phyloP scores from a whole-genome alignment of 2,329 filamentous ascomycete species.

The Pyrenochaeta sp. region DNA sequence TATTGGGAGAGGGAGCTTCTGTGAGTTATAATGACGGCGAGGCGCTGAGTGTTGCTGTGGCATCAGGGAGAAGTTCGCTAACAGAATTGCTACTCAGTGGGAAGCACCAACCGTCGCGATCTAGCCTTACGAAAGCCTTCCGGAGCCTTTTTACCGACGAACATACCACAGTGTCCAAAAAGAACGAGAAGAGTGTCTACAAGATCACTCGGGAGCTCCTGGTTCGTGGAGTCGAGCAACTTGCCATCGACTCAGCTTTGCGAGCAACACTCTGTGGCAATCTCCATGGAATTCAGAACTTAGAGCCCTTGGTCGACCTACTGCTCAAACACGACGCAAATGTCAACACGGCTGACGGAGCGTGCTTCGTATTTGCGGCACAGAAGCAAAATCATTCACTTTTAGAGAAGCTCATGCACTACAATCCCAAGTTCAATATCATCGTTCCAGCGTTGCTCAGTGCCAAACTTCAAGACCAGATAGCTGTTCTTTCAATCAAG shows the following conservation, averaged over 20 bases:
- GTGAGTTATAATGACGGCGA: slow-evolving; percentile 63
- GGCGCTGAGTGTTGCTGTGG: slow-evolving; percentile 62
- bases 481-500: slow-evolving; percentile 52
- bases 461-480: slow-evolving; percentile 58
- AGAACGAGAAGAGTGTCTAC: slow-evolving; percentile 3
- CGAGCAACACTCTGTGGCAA: slow-evolving; percentile 26
- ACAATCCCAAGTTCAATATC: slow-evolving; percentile 59
- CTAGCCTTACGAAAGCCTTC: slow-evolving; percentile 37
- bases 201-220: slow-evolving; percentile 36
- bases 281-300: slow-evolving; percentile 9
- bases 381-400: slow-evolving; percentile 24
- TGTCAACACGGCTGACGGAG: slow-evolving; percentile 39
- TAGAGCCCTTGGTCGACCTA: slow-evolving; percentile 26
- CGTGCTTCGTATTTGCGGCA: slow-evolving; percentile 41
- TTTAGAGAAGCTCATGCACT: slow-evolving; percentile 38
- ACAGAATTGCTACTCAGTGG: slow-evolving; percentile 59
- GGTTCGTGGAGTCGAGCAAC: slow-evolving; percentile 33
- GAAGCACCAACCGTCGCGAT: slow-evolving; percentile 33
- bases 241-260: slow-evolving; percentile 36
- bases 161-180: not conserved
- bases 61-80: slow-evolving; percentile 59
- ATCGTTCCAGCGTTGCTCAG: slow-evolving; percentile 67
- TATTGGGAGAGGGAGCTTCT: slow-evolving; percentile 42
- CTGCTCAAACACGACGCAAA: slow-evolving; percentile 37
- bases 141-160: slow-evolving; percentile 32